phyloP scores from a whole-genome alignment of 371 early-diverging fungal species.

The Apophysomyces sp. region DNA sequence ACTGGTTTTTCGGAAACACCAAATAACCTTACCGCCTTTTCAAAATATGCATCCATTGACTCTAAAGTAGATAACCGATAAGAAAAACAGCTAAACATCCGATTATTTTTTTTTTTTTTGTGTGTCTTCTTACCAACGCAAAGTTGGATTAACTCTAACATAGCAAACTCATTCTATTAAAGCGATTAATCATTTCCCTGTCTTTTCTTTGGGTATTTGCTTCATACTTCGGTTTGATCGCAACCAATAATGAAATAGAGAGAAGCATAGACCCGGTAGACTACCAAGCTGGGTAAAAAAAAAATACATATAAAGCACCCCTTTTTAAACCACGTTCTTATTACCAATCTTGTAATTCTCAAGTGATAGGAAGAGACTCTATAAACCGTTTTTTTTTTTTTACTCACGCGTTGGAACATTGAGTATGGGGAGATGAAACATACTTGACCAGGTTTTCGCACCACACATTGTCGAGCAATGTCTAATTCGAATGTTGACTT shows the following conservation, averaged over 20 bases:
- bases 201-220: constrained; percentile 11
- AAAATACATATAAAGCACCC: neutral
- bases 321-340: neutral
- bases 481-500: constrained; percentile 31
- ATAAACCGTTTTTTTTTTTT: constrained; percentile 1
- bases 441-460: constrained; percentile 32
- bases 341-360: constrained; percentile 26
- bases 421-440: neutral
- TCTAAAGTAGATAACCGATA: constrained; percentile 19
- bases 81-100: neutral
- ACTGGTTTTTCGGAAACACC: constrained; percentile 1
- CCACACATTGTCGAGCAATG: constrained; percentile 32
- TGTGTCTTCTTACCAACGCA: constrained; percentile 37
- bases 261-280: constrained; percentile 42
- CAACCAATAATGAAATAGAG: constrained; percentile 48
- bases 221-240: constrained; percentile 17
- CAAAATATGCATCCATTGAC: constrained; percentile 41
- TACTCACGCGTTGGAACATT: neutral
- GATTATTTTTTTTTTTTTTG: neutral
- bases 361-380: constrained; percentile 15
- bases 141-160: constrained; percentile 46
- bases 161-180: constrained; percentile 46
- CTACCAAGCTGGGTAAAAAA: constrained; percentile 11
- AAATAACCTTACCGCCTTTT: constrained; percentile 37
- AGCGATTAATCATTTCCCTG: constrained; percentile 7